Evolutionary conservation across 2,329 filamentous ascomycete genomes (phyloP).

Genomic region (Pyrenochaeta sp.): DNA sequence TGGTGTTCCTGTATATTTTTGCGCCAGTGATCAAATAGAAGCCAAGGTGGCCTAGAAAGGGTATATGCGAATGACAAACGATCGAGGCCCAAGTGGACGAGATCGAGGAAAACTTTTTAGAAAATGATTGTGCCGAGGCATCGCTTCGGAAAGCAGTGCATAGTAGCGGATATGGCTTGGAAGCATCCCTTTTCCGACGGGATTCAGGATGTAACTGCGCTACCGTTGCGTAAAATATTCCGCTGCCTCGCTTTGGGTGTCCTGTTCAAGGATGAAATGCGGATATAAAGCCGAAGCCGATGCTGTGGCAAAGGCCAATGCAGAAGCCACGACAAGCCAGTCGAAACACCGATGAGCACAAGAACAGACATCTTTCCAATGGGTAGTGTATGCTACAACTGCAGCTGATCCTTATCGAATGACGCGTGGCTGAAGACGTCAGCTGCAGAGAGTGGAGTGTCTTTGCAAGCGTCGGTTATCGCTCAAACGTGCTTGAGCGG

Average conservation of each 20-base stretch:
- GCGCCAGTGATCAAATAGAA: slow-evolving; percentile 23
- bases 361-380: slow-evolving; percentile 26
- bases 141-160: slow-evolving; percentile 2
- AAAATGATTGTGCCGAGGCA: slow-evolving; percentile 15
- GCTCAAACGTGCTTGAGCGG: slow-evolving; percentile 49
- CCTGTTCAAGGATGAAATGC: slow-evolving; percentile 11
- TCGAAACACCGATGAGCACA: slow-evolving; percentile 18
- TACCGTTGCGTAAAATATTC: slow-evolving; percentile 11
- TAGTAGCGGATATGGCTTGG: not conserved
- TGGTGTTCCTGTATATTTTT: slow-evolving; percentile 6
- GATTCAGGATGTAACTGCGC: slow-evolving; percentile 3
- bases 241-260: slow-evolving; percentile 14
- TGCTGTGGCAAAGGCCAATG: slow-evolving; percentile 11
- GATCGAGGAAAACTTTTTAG: slow-evolving; percentile 23
- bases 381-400: slow-evolving; percentile 29
- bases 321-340: slow-evolving; percentile 9
- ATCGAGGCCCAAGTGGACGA: slow-evolving; percentile 14
- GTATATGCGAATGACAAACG: slow-evolving; percentile 30
- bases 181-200: slow-evolving; percentile 7
- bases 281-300: slow-evolving; percentile 18
- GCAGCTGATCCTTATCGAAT: slow-evolving; percentile 13
- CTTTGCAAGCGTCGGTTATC: slow-evolving; percentile 28
- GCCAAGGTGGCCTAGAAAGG: slow-evolving; percentile 26
- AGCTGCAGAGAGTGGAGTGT: slow-evolving; percentile 25
- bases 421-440: slow-evolving; percentile 29